phyloP scores from a whole-genome alignment of 768 basidiomycete species.

The Fistulinella prunicolor region DNA sequence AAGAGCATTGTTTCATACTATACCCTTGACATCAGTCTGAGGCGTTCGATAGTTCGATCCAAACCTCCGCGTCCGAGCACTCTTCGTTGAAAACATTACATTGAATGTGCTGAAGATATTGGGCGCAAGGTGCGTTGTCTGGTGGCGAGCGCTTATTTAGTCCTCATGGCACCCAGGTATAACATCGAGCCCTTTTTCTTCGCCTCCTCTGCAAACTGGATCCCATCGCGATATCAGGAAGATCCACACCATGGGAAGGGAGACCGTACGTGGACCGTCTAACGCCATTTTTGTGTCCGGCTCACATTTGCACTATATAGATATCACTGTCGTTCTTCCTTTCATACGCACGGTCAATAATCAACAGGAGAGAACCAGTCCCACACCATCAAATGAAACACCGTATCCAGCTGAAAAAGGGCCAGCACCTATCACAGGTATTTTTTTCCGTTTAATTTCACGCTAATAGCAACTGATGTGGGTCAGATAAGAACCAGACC shows the following conservation, averaged over 20 bases:
- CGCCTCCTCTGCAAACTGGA: slow-evolving; percentile 62
- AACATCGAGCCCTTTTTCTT: slow-evolving; percentile 66
- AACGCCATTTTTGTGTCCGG: no score
- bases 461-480: slow-evolving; percentile 1
- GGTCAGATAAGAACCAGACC: slow-evolving; percentile 20
- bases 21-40: no score
- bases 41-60: slow-evolving; percentile 32
- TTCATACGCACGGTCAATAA: slow-evolving; percentile 45
- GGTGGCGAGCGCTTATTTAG: no score
- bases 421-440: slow-evolving; percentile 15
- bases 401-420: neutral
- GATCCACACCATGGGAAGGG: slow-evolving; percentile 38
- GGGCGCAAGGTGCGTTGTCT: slow-evolving; percentile 46
- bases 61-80: slow-evolving; percentile 42
- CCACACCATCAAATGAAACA: no score
- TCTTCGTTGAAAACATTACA: slow-evolving; percentile 52
- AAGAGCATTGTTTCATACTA: neutral
- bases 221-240: slow-evolving; percentile 63
- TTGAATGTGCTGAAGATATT: slow-evolving; percentile 54
- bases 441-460: neutral
- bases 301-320: slow-evolving; percentile 33
- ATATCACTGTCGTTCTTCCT: slow-evolving; percentile 55
- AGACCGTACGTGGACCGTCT: slow-evolving; percentile 47
- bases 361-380: slow-evolving; percentile 25
- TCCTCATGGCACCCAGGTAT: slow-evolving; percentile 33